Percentiles rank a stretch among this genome's conserved stretches.
Evolutionary conservation across 495 filamentous ascomycete species (phyloP).

Genomic region (Penicillium psychrofluorescens): DNA sequence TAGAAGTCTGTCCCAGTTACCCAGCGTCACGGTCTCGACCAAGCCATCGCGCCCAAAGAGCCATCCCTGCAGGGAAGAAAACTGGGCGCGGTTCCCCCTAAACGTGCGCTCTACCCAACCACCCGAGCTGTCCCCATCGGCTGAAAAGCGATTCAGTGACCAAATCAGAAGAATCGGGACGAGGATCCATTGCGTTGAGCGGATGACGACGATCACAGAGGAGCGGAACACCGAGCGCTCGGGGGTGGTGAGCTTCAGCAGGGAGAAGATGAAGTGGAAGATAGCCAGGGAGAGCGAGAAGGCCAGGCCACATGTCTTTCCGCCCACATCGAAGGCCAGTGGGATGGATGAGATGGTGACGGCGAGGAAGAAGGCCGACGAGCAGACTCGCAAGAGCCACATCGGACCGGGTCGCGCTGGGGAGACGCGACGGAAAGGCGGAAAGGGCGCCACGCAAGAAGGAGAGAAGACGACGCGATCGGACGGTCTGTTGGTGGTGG

Average conservation of each 20-base stretch:
- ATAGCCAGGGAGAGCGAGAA: slow-evolving; percentile 79
- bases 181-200: slow-evolving; percentile 72
- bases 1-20: slow-evolving; percentile 82
- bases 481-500: not conserved
- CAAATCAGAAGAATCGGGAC: slow-evolving; percentile 85
- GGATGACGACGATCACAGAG: slow-evolving; percentile 54
- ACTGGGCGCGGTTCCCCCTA: slow-evolving; percentile 54
- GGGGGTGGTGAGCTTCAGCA: slow-evolving; percentile 74
- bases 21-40: slow-evolving; percentile 69
- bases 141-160: slow-evolving; percentile 87
- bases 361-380: slow-evolving; percentile 72
- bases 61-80: slow-evolving; percentile 66
- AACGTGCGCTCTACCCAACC: slow-evolving; percentile 80
- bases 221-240: slow-evolving; percentile 66
- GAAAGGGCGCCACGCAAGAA: too few species aligned
- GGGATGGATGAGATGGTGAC: slow-evolving; percentile 89
- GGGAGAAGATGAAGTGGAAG: slow-evolving; percentile 86
- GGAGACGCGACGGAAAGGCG: not conserved
- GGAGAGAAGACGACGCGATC: not conserved
- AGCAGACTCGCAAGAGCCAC: slow-evolving; percentile 68
- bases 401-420: slow-evolving; percentile 25
- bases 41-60: slow-evolving; percentile 75
- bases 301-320: slow-evolving; percentile 84
- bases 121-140: slow-evolving; percentile 63
- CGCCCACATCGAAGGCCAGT: slow-evolving; percentile 94